Conservation (phyloP, 2,329 filamentous ascomycete species). For the Fusarium lateritium region DNA sequence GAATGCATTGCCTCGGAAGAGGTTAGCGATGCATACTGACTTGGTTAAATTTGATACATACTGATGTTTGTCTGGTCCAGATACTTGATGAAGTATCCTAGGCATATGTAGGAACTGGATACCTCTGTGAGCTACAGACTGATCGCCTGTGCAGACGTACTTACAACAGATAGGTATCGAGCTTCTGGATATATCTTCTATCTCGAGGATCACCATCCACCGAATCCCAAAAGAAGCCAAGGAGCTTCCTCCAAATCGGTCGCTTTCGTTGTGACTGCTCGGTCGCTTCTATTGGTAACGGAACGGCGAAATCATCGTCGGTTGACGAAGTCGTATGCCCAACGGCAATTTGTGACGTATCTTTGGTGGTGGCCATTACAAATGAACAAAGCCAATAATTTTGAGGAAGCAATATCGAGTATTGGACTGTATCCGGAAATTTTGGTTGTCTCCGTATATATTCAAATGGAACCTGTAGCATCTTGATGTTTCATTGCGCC, state of each 20-base stretch:
- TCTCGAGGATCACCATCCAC: no score
- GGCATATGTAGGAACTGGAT: no score
- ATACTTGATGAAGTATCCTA: no score
- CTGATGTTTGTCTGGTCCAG: no score
- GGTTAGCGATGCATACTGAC: no score
- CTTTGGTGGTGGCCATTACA: background rate
- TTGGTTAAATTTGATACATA: no score
- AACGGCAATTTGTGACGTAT: background rate
- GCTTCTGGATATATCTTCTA: no score
- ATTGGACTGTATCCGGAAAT: background rate
- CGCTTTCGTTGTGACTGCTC: background rate
- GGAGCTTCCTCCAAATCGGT: background rate
- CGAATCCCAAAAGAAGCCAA: no score
- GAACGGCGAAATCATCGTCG: background rate
- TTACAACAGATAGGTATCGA: no score
- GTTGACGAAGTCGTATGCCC: constrained; percentile 2
- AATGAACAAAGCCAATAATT: background rate
- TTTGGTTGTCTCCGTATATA: background rate
- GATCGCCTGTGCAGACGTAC: no score
- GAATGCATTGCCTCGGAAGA: no score
- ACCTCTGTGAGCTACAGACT: no score
- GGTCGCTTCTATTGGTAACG: background rate
- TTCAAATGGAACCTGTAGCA: background rate
- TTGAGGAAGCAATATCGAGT: background rate
- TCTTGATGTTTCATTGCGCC: background rate